phyloP scores from a whole-genome alignment of 2,329 filamentous ascomycete species.

The Helotiales sp. region DNA sequence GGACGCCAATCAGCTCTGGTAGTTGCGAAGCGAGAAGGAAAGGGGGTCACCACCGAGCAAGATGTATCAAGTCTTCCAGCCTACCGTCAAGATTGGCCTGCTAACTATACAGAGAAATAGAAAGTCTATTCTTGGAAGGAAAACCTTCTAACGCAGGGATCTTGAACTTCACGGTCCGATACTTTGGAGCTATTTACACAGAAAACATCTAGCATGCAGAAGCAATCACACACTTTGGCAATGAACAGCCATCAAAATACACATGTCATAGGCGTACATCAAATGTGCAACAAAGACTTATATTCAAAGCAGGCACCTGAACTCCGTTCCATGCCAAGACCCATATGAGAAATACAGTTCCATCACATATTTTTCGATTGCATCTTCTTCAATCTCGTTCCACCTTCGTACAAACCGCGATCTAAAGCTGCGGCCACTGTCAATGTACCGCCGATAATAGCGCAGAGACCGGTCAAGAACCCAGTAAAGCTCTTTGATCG shows the following conservation, averaged over 20 bases:
- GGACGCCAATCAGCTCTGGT: neutral
- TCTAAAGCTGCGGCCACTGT: constrained; percentile 95
- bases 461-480: constrained; percentile 92
- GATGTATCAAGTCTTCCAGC: neutral
- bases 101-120: neutral
- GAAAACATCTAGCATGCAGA: too few relatives aligned
- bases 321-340: neutral
- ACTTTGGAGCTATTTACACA: too few relatives aligned
- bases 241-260: neutral
- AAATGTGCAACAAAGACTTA: neutral
- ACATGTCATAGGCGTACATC: neutral
- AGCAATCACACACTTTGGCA: too few relatives aligned
- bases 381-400: constrained; percentile 82
- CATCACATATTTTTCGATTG: constrained; percentile 60
- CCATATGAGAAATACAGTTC: neutral
- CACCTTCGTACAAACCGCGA: constrained; percentile 86
- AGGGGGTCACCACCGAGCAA: neutral
- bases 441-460: constrained; percentile 89
- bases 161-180: too few relatives aligned
- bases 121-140: too few relatives aligned
- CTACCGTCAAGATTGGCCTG: neutral
- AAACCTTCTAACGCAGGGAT: too few relatives aligned
- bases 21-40: neutral
- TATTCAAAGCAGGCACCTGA: neutral
- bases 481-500: constrained; percentile 85